phyloP scores from a whole-genome alignment of 495 filamentous ascomycete species.

The Xylaria sp. region DNA sequence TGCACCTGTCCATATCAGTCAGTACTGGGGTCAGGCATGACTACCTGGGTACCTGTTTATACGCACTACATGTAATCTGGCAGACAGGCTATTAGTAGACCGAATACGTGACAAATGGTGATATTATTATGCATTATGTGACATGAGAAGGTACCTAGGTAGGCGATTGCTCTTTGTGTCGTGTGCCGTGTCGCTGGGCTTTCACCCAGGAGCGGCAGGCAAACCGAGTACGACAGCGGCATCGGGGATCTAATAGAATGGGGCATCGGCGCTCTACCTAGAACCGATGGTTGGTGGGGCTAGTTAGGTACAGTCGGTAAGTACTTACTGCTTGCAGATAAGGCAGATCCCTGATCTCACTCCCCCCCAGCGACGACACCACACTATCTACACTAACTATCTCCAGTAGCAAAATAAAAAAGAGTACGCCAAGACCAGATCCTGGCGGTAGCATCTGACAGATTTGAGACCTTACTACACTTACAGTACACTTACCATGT shows the following conservation, averaged over 20 bases:
- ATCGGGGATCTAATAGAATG: slow-evolving; percentile 17
- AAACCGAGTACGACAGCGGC: slow-evolving; percentile 24
- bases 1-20: neutral
- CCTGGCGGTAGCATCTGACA: slow-evolving; percentile 24
- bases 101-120: slow-evolving; percentile 13
- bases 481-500: too few relatives aligned
- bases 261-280: neutral
- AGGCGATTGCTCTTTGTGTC: slow-evolving; percentile 3
- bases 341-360: slow-evolving; percentile 20
- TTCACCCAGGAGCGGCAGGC: slow-evolving; percentile 10
- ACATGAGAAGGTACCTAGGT: neutral
- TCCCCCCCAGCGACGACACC: neutral
- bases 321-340: slow-evolving; percentile 8
- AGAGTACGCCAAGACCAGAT: slow-evolving; percentile 8
- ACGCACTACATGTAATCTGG: neutral
- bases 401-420: neutral
- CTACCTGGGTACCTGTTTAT: neutral
- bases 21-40: neutral
- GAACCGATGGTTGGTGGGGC: neutral
- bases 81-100: neutral
- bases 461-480: slow-evolving; percentile 18
- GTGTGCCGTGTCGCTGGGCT: slow-evolving; percentile 11
- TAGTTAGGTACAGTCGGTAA: neutral
- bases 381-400: too few relatives aligned
- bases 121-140: neutral